Evolutionary conservation across 139 green algal genomes (phyloP).

Genomic region (Chlamydomonas sphaeroides): DNA sequence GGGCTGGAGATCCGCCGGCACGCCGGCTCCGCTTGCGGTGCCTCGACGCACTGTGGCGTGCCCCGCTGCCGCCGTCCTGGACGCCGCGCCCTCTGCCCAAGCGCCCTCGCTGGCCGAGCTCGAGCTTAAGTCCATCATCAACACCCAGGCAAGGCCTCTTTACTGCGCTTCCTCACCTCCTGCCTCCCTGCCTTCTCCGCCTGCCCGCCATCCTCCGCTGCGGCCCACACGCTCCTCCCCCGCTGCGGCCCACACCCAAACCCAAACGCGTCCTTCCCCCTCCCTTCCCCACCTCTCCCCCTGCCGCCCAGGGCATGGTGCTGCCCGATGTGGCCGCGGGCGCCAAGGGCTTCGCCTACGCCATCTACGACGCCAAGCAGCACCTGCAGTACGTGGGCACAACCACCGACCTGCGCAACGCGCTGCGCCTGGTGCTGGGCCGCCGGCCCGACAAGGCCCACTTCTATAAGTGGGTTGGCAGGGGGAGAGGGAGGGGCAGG

Average conservation of each 20-base stretch:
- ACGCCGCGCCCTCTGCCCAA: not conserved
- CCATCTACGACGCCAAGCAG: slow-evolving; percentile 82
- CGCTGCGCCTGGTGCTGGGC: slow-evolving; percentile 82
- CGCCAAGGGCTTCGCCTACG: slow-evolving; percentile 82
- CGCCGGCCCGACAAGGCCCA: slow-evolving; percentile 84
- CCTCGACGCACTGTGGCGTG: not conserved
- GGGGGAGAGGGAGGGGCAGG: too few species aligned
- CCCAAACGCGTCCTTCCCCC: not conserved
- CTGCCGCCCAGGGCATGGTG: slow-evolving; percentile 62
- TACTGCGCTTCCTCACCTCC: not conserved
- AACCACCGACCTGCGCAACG: slow-evolving; percentile 80
- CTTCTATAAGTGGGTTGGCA: slow-evolving; percentile 85
- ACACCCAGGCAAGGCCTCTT: slow-evolving; percentile 26
- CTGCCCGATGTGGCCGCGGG: slow-evolving; percentile 48
- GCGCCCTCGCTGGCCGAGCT: slow-evolving; percentile 22
- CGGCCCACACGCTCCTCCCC: too few species aligned
- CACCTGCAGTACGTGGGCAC: slow-evolving; percentile 95
- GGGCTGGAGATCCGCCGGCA: not conserved
- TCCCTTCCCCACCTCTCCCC: not conserved
- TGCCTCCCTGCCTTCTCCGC: too few species aligned
- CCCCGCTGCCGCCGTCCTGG: not conserved
- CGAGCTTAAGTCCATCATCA: slow-evolving; percentile 36
- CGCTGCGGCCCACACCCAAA: not conserved
- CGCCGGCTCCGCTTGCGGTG: too few species aligned
- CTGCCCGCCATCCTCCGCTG: too few species aligned